phyloP scores from a whole-genome alignment of 23 red algal genomes.

The Agarophyton chilense region DNA sequence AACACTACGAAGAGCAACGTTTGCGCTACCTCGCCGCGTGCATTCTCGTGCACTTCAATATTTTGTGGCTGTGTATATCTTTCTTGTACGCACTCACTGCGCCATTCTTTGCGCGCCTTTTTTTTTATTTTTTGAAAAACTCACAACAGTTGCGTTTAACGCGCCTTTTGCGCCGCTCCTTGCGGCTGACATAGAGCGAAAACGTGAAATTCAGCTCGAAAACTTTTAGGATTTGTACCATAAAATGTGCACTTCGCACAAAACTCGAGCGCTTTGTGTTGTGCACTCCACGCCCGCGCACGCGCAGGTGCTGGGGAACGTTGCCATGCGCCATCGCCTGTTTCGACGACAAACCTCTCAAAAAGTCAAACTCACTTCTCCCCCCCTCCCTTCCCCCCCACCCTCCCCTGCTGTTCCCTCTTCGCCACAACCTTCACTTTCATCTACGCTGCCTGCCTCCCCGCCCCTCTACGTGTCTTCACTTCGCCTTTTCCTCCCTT shows the following conservation, averaged over 20 bases:
- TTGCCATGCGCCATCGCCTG: slow-evolving; percentile 38
- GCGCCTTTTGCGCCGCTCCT: slow-evolving; percentile 15
- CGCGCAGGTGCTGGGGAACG: slow-evolving; percentile 3
- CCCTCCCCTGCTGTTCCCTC: background rate
- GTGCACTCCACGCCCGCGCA: slow-evolving; percentile 3
- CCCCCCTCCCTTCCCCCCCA: background rate
- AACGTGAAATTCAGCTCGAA: background rate
- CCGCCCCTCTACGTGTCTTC: background rate
- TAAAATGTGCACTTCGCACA: background rate
- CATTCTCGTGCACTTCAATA: too few relatives aligned
- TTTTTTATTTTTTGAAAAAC: background rate
- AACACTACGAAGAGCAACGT: too few relatives aligned
- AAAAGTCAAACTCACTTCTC: background rate
- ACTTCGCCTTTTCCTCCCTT: background rate
- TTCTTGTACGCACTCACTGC: too few relatives aligned
- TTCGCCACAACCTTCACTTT: background rate
- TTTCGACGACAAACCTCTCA: background rate
- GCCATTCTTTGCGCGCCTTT: too few relatives aligned
- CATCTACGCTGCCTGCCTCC: background rate
- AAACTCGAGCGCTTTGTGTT: background rate
- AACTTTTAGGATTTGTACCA: background rate
- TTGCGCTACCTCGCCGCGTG: too few relatives aligned
- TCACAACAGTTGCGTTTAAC: background rate
- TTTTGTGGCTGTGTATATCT: too few relatives aligned
- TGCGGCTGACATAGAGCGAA: background rate